A percentile compares a stretch with the other conserved stretches of the same genome.
Conservation (phyloP, 1,284 basidiomycete genomes). For the Gymnopus androsaceus region DNA sequence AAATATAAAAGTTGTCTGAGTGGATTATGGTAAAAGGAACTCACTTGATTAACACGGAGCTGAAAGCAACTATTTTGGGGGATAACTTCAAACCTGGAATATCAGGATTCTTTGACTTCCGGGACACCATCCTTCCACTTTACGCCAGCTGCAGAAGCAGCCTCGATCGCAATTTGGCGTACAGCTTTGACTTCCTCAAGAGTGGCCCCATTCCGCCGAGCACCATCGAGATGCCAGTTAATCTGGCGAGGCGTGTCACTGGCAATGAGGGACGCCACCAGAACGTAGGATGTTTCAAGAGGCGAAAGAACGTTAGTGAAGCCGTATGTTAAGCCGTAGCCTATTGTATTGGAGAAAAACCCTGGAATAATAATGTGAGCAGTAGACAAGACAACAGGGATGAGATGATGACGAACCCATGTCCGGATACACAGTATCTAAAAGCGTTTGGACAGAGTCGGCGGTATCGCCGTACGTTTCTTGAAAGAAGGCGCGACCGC, state of each 20-base stretch:
- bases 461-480: conserved; percentile 20
- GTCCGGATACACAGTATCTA: conserved; percentile 20
- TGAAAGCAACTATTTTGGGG: no score
- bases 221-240: conserved; percentile 55
- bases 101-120: conserved; percentile 25
- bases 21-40: no score
- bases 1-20: no score
- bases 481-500: conserved; percentile 12
- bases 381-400: neutral
- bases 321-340: conserved; percentile 52
- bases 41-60: no score
- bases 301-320: conserved; percentile 41
- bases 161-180: conserved; percentile 42
- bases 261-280: conserved; percentile 52
- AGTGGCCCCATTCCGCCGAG: conserved; percentile 41
- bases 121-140: conserved; percentile 47
- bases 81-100: no score
- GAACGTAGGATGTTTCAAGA: conserved; percentile 48
- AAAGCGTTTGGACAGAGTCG: conserved; percentile 13
- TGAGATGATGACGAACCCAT: conserved; percentile 18
- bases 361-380: conserved; percentile 30
- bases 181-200: conserved; percentile 42
- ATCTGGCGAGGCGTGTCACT: conserved; percentile 55
- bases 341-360: conserved; percentile 53
- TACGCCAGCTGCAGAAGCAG: conserved; percentile 40